phyloP scores from a whole-genome alignment of 1,284 basidiomycete genomes.

The Cryptococcus floricola region DNA sequence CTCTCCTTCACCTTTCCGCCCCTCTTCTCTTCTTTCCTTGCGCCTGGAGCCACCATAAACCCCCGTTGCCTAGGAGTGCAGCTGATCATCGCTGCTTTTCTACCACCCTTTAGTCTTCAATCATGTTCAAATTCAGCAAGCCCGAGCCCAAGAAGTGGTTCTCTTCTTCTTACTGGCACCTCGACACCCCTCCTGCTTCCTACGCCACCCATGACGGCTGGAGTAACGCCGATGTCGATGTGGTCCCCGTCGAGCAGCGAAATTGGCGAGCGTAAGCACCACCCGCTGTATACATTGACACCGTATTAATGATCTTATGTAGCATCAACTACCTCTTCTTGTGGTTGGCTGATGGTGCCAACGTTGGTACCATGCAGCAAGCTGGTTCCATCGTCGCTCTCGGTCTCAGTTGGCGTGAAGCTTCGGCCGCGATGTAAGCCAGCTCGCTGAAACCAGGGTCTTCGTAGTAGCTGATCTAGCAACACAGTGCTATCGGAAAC shows the following conservation, averaged over 20 bases:
- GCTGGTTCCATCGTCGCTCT: constrained; percentile 34
- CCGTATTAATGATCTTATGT: neutral
- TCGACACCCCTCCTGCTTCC: constrained; percentile 39
- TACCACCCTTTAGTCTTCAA: neutral
- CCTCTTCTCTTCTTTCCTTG: neutral
- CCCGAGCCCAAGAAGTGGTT: constrained; percentile 31
- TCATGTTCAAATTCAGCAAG: constrained; percentile 6
- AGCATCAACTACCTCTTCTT: constrained; percentile 40
- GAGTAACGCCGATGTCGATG: constrained; percentile 42
- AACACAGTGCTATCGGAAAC: constrained; percentile 35
- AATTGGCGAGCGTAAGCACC: constrained; percentile 40
- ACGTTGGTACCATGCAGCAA: constrained; percentile 40
- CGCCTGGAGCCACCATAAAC: neutral
- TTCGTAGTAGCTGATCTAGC: neutral
- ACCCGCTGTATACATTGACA: neutral
- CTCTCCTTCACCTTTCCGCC: neutral
- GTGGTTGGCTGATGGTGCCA: constrained; percentile 38
- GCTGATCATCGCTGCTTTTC: neutral
- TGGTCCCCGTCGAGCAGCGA: constrained; percentile 34
- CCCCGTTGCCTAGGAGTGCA: neutral
- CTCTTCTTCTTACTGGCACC: constrained; percentile 31
- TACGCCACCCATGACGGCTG: constrained; percentile 40
- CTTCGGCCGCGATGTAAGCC: constrained; percentile 33
- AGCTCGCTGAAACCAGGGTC: neutral
- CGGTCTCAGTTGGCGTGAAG: constrained; percentile 39